Evolutionary conservation across 257 asterid genomes (phyloP).

Genomic region (Ilex aquifolium): DNA sequence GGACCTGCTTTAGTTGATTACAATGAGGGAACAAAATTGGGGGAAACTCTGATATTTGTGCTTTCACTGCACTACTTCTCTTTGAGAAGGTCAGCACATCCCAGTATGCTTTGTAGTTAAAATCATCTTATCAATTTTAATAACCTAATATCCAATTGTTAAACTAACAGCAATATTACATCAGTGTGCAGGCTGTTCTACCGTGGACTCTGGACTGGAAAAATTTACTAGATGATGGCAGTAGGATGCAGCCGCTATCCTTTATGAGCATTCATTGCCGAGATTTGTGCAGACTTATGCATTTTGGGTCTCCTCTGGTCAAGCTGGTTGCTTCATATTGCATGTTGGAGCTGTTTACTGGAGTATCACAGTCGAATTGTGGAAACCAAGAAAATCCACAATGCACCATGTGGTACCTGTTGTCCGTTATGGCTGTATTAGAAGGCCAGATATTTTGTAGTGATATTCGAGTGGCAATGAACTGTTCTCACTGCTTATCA

Average conservation of each 20-base stretch:
- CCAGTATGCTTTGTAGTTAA: not conserved
- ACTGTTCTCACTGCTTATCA: conserved; percentile 67
- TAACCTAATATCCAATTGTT: not conserved
- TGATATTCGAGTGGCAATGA: conserved; percentile 53
- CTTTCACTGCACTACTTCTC: conserved; percentile 66
- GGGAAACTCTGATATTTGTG: conserved; percentile 52
- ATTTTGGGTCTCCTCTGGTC: conserved; percentile 66
- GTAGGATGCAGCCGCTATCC: conserved; percentile 30
- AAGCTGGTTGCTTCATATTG: conserved; percentile 68
- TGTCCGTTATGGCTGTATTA: conserved; percentile 48
- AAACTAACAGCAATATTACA: conserved; percentile 25
- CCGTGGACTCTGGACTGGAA: conserved; percentile 53
- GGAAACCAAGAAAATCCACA: conserved; percentile 29
- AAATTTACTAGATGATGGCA: conserved; percentile 34
- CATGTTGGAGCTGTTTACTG: conserved; percentile 57
- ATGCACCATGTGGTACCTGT: conserved; percentile 39
- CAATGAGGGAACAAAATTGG: conserved; percentile 57
- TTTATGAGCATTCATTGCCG: conserved; percentile 58
- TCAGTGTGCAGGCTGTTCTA: conserved; percentile 50
- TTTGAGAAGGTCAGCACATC: conserved; percentile 52
- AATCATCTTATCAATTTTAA: no score
- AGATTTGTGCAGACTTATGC: conserved; percentile 75
- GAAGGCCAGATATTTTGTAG: conserved; percentile 65
- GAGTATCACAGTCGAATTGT: conserved; percentile 31
- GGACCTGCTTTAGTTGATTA: conserved; percentile 71